phyloP scores from a whole-genome alignment of 495 filamentous ascomycete genomes.

The Aspergillus baeticus region DNA sequence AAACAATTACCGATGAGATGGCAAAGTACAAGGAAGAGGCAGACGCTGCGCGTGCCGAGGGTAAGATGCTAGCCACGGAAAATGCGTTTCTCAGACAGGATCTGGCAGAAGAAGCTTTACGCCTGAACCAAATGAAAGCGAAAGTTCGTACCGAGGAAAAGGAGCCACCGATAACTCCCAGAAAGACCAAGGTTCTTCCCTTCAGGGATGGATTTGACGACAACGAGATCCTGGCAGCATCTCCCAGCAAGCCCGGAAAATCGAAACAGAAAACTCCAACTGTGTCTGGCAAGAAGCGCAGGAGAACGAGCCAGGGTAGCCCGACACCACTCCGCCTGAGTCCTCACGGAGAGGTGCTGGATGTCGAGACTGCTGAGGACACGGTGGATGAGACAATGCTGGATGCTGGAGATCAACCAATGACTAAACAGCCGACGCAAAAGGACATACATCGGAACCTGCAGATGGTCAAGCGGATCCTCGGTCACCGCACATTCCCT shows the following conservation, averaged over 20 bases:
- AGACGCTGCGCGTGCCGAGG: constrained; percentile 53
- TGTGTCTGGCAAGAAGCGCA: constrained; percentile 60
- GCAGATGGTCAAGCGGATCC: constrained; percentile 54
- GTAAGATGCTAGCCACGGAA: constrained; percentile 61
- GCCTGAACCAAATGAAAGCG: constrained; percentile 45
- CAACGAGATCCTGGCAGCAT: constrained; percentile 60
- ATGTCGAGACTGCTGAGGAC: constrained; percentile 23
- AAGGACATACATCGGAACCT: constrained; percentile 12
- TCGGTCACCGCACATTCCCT: constrained; percentile 53
- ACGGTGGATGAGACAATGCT: constrained; percentile 20
- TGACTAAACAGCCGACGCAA: not conserved
- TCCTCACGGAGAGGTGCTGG: constrained; percentile 31
- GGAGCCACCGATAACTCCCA: constrained; percentile 53
- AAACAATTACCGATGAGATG: constrained; percentile 53
- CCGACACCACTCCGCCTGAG: constrained; percentile 54
- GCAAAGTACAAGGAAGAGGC: constrained; percentile 55
- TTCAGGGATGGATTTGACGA: constrained; percentile 74
- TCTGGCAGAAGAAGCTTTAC: constrained; percentile 55
- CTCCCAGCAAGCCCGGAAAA: constrained; percentile 54
- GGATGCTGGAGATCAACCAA: constrained; percentile 9
- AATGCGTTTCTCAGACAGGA: constrained; percentile 66
- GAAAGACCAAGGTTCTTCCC: constrained; percentile 51
- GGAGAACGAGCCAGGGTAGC: constrained; percentile 53
- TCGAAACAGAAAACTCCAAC: constrained; percentile 59
- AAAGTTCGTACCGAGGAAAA: constrained; percentile 40